Evolutionary conservation across 1,284 basidiomycete genomes (phyloP).

Genomic region (Macrocystidia cucumis): DNA sequence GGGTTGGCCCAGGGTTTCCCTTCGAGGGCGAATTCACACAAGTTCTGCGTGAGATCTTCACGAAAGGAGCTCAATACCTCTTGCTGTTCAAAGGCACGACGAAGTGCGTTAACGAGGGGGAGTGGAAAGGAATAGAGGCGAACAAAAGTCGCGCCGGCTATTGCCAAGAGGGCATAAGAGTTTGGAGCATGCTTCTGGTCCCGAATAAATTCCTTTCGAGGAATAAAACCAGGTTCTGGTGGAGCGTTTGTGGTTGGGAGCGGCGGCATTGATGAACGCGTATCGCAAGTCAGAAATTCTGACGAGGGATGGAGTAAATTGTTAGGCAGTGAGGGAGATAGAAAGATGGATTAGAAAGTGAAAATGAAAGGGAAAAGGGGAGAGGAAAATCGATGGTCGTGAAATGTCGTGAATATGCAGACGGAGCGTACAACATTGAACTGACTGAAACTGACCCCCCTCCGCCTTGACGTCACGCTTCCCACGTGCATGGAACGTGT

Average conservation of each 20-base stretch:
- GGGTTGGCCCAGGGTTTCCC: constrained; percentile 66
- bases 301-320: too few relatives aligned
- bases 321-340: too few relatives aligned
- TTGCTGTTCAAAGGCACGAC: constrained; percentile 43
- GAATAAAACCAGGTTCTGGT: constrained; percentile 43
- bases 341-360: too few relatives aligned
- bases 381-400: constrained; percentile 3
- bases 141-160: constrained; percentile 54
- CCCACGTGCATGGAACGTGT: constrained; percentile 12
- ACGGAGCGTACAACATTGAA: too few relatives aligned
- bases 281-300: too few relatives aligned
- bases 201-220: constrained; percentile 63
- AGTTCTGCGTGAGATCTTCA: constrained; percentile 49
- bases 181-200: constrained; percentile 42
- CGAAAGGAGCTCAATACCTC: constrained; percentile 37
- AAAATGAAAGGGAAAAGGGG: constrained; percentile 3
- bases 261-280: constrained; percentile 13
- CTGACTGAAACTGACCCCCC: constrained; percentile 1
- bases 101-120: constrained; percentile 41
- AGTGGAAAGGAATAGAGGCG: constrained; percentile 62
- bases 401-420: too few relatives aligned
- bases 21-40: constrained; percentile 58
- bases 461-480: constrained; percentile 21
- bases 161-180: constrained; percentile 58
- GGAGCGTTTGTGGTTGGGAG: constrained; percentile 16